A percentile compares a stretch with the other conserved stretches of the same genome.
These are phyloP conservation scores for Monosporozyma servazzii DNA, from an alignment of 805 yeast species.

Conservation along the genomic window DNA sequence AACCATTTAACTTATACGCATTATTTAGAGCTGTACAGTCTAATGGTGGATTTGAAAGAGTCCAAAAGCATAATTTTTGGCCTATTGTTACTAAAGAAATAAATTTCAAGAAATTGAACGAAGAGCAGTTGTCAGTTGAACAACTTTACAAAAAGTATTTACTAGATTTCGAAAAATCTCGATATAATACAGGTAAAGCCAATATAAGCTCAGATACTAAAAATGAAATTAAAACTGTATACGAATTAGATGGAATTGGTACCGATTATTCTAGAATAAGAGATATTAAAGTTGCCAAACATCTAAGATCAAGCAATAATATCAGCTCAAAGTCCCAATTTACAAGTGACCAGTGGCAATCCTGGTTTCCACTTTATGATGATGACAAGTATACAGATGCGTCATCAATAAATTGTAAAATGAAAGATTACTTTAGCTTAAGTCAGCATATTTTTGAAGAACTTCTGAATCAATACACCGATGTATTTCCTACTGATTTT, in stretches of 20 bases:
- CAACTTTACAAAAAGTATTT: conserved; percentile 42
- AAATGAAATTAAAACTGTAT: neutral
- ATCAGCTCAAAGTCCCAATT: neutral
- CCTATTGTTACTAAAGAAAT: conserved; percentile 75
- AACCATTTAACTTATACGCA: conserved; percentile 55
- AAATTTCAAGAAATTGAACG: conserved; percentile 67
- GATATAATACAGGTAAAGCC: neutral
- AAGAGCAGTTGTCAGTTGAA: conserved; percentile 54
- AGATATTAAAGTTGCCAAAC: conserved; percentile 39
- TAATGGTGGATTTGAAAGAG: conserved; percentile 59
- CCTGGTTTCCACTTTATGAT: neutral
- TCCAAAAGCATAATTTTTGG: conserved; percentile 65
- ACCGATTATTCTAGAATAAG: conserved; percentile 41
- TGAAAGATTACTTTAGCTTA: neutral
- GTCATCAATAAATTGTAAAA: neutral
- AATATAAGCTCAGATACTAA: neutral
- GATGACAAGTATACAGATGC: neutral
- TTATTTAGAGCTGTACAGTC: conserved; percentile 48
- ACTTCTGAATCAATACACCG: conserved; percentile 12
- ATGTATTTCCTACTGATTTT: conserved; percentile 13
- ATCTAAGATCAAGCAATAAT: conserved; percentile 28
- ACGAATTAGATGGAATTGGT: conserved; percentile 21
- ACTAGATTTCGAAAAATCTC: conserved; percentile 22
- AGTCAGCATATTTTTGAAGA: conserved; percentile 19
- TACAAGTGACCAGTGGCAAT: neutral